Conservation (phyloP, 1,284 basidiomycete species). For the Tilletia indica region DNA sequence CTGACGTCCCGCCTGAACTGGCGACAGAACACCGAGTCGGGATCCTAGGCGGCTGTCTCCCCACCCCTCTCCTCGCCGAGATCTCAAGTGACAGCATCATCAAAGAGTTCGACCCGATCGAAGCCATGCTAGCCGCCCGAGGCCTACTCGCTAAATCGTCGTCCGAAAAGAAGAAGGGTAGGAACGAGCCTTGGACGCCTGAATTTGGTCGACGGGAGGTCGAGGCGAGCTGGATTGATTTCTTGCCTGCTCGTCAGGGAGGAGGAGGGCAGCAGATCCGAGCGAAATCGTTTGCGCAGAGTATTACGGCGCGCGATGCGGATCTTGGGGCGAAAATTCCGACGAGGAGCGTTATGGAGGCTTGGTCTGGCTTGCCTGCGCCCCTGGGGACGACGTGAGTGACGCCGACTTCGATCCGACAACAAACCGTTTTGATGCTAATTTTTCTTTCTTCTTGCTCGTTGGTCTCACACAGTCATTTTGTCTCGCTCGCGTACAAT, state of each 20-base stretch:
- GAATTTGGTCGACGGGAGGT: constrained; percentile 4
- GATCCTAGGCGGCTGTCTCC: constrained; percentile 43
- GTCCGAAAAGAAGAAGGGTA: background rate
- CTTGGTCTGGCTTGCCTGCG: constrained; percentile 14
- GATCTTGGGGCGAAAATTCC: constrained; percentile 25
- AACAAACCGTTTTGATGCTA: background rate
- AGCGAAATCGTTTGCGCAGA: constrained; percentile 26
- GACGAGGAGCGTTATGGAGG: constrained; percentile 31
- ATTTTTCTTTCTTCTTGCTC: background rate
- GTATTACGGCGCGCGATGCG: constrained; percentile 28
- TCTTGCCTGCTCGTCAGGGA: constrained; percentile 4
- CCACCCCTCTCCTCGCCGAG: constrained; percentile 36
- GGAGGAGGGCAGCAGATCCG: background rate
- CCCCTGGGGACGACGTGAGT: constrained; percentile 6
- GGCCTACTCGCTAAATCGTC: constrained; percentile 29
- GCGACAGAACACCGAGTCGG: constrained; percentile 48
- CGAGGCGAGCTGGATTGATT: constrained; percentile 27
- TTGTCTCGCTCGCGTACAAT: constrained; percentile 40
- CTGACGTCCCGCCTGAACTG: constrained; percentile 45
- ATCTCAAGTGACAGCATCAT: background rate
- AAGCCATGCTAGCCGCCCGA: constrained; percentile 41
- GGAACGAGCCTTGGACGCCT: constrained; percentile 5
- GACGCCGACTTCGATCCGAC: background rate
- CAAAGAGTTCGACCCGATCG: constrained; percentile 35
- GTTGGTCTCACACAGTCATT: constrained; percentile 22